These are phyloP conservation scores for Arachnomyces sp. DNA, from an alignment of 2,329 filamentous ascomycete species.

Conservation along the genomic window DNA sequence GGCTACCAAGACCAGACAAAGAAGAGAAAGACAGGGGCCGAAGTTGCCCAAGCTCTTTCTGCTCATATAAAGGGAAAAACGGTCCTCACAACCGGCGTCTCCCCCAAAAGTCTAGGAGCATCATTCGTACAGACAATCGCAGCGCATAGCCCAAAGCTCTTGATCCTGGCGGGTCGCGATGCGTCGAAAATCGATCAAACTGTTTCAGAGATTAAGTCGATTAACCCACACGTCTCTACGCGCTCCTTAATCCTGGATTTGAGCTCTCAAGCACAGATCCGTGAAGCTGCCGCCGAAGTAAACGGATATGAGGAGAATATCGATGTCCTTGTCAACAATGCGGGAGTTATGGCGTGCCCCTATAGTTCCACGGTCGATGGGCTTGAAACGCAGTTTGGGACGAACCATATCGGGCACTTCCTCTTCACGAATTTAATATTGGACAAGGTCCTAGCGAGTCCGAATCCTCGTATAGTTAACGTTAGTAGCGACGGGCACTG, in stretches of 20 bases:
- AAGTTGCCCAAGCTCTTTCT: neutral
- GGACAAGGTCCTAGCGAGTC: slow-evolving; percentile 20
- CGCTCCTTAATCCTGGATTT: slow-evolving; percentile 28
- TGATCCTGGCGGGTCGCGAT: slow-evolving; percentile 36
- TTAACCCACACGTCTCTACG: slow-evolving; percentile 11
- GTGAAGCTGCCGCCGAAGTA: slow-evolving; percentile 24
- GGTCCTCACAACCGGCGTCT: slow-evolving; percentile 37
- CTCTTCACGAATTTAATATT: slow-evolving; percentile 13
- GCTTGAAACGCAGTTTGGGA: slow-evolving; percentile 31
- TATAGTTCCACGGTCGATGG: slow-evolving; percentile 26
- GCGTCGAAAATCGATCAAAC: slow-evolving; percentile 26
- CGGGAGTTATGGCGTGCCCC: slow-evolving; percentile 30
- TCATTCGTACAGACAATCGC: slow-evolving; percentile 30
- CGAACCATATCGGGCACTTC: slow-evolving; percentile 29
- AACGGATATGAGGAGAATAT: slow-evolving; percentile 21
- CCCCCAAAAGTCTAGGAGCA: slow-evolving; percentile 28
- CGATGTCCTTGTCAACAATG: slow-evolving; percentile 38
- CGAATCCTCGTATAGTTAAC: slow-evolving; percentile 33
- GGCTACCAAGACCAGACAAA: too few relatives aligned
- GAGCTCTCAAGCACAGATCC: slow-evolving; percentile 22
- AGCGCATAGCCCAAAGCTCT: slow-evolving; percentile 20
- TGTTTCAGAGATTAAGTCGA: slow-evolving; percentile 16
- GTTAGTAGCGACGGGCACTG: slow-evolving; percentile 40
- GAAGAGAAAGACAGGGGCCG: too few relatives aligned
- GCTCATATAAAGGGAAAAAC: slow-evolving; percentile 12